These are phyloP conservation scores for Epichloe scottii DNA, from an alignment of 2,329 filamentous ascomycete species.

Conservation along the genomic window DNA sequence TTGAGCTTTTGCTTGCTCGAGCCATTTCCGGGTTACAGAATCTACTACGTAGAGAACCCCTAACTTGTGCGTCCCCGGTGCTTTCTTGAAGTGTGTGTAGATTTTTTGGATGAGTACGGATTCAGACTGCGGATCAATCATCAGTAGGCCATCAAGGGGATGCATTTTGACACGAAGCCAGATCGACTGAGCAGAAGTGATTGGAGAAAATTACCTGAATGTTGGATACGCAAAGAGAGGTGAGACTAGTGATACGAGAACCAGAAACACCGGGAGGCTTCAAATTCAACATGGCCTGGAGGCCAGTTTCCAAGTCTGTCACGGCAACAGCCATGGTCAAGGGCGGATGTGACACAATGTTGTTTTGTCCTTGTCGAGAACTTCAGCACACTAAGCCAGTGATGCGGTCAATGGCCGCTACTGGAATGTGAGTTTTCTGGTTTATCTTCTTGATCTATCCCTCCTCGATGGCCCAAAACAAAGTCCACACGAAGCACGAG, in stretches of 20 bases:
- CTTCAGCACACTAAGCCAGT: not conserved
- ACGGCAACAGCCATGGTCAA: slow-evolving; percentile 64
- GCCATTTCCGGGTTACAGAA: slow-evolving; percentile 97
- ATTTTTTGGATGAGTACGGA: slow-evolving; percentile 91
- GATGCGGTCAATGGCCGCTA: not conserved
- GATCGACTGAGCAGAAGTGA: not conserved
- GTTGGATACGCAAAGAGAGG: slow-evolving; percentile 74
- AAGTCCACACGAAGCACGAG: not conserved
- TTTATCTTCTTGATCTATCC: not conserved
- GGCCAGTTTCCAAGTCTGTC: slow-evolving; percentile 77
- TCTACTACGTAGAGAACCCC: slow-evolving; percentile 99
- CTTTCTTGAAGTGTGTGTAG: slow-evolving; percentile 93
- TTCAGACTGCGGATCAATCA: slow-evolving; percentile 55
- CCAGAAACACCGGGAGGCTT: slow-evolving; percentile 92
- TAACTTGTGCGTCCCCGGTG: slow-evolving; percentile 89
- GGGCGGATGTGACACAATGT: slow-evolving; percentile 7
- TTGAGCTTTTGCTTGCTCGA: slow-evolving; percentile 82
- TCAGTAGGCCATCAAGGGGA: slow-evolving; percentile 11
- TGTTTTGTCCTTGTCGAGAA: slow-evolving; percentile 1
- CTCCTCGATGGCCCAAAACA: not conserved
- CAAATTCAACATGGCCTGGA: slow-evolving; percentile 82
- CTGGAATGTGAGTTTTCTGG: not conserved
- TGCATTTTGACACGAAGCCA: not conserved
- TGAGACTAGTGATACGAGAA: slow-evolving; percentile 80
- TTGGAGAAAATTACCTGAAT: slow-evolving; percentile 57